phyloP scores from a whole-genome alignment of 306 rosid genomes.

The Gastrolobium villosum region DNA sequence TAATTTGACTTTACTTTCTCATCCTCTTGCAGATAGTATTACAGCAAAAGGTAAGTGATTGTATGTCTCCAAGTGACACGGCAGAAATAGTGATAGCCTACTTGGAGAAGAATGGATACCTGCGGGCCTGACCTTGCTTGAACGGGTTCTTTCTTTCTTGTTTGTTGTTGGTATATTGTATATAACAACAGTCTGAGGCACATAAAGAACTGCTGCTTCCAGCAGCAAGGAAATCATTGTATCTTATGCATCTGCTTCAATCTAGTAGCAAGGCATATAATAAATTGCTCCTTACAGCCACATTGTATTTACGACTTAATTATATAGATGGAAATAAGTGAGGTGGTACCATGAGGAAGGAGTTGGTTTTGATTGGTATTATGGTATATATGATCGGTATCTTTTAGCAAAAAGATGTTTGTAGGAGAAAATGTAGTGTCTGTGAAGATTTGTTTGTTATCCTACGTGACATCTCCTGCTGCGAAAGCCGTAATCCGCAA shows the following conservation, averaged over 20 bases:
- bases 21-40: conserved; percentile 69
- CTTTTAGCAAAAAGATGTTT: background rate
- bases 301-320: conserved; percentile 18
- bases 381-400: conserved; percentile 11
- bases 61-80: conserved; percentile 62
- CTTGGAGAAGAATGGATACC: conserved; percentile 78
- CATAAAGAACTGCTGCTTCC: conserved; percentile 40
- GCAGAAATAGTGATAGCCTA: conserved; percentile 71
- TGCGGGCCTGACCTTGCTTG: conserved; percentile 61
- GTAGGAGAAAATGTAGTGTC: background rate
- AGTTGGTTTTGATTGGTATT: conserved; percentile 29
- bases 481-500: background rate
- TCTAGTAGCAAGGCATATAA: conserved; percentile 6
- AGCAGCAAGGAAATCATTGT: conserved; percentile 61
- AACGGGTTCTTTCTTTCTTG: conserved; percentile 38
- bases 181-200: conserved; percentile 40
- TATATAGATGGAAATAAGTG: conserved; percentile 28
- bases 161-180: conserved; percentile 32
- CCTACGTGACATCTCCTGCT: background rate
- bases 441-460: conserved; percentile 13
- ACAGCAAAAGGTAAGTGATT: conserved; percentile 62
- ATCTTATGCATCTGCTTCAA: conserved; percentile 46
- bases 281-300: background rate
- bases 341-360: conserved; percentile 37
- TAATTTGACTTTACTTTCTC: conserved; percentile 32